A percentile compares a stretch with the other conserved stretches of the same genome.
These are phyloP conservation scores for Hypoxylon fuscum DNA, from an alignment of 495 filamentous ascomycete genomes.

Conservation along the genomic window DNA sequence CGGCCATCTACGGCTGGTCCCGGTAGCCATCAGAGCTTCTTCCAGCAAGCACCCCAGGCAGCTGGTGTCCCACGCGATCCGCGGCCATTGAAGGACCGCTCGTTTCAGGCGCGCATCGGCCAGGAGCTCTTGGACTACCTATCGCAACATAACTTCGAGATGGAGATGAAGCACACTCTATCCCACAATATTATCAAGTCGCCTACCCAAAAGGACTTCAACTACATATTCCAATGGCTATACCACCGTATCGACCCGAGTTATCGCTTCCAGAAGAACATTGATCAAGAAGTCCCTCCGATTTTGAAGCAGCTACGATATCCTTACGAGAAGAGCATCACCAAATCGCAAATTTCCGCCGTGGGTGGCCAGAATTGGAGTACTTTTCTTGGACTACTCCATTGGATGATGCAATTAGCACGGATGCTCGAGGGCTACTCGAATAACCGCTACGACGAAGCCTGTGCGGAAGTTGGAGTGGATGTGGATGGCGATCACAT, in stretches of 20 bases:
- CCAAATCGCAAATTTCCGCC: constrained; percentile 91
- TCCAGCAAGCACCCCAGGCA: constrained; percentile 80
- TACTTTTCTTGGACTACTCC: constrained; percentile 88
- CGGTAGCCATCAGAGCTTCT: constrained; percentile 81
- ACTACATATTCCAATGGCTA: constrained; percentile 95
- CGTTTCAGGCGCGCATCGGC: constrained; percentile 81
- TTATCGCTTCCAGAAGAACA: constrained; percentile 88
- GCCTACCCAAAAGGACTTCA: constrained; percentile 98
- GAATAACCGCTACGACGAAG: constrained; percentile 82
- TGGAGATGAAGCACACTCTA: constrained; percentile 93
- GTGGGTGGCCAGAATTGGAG: constrained; percentile 97
- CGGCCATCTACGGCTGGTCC: constrained; percentile 64
- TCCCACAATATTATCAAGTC: constrained; percentile 86
- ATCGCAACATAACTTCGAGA: constrained; percentile 89
- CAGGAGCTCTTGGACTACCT: constrained; percentile 93
- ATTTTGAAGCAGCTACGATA: constrained; percentile 93
- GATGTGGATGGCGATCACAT: constrained; percentile 90
- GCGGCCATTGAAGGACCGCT: constrained; percentile 82
- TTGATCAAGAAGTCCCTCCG: constrained; percentile 91
- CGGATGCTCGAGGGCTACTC: constrained; percentile 86
- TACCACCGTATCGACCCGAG: constrained; percentile 94
- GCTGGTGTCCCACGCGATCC: constrained; percentile 87
- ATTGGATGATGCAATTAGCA: constrained; percentile 99
- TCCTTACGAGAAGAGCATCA: constrained; percentile 91
- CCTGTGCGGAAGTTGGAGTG: constrained; percentile 81